Base-by-base conservation (phyloP, 73 alveolate species). In the Stentor roeselii region DNA sequence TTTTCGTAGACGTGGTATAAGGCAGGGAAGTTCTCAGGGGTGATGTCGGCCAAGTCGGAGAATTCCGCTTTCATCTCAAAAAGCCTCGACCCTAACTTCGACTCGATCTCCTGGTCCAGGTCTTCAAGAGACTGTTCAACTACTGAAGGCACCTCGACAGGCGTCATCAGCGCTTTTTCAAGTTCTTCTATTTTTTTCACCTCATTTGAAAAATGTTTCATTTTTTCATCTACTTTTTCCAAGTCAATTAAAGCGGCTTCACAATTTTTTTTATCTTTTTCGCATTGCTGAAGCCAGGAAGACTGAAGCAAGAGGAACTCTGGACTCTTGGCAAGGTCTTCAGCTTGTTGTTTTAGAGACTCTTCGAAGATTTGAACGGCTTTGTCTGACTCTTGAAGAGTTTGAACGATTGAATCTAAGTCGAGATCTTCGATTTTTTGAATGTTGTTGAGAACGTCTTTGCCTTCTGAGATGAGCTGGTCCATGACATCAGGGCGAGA, bases 41-140 rank as follows among this genome's bases (percentile, higher is more conserved):
- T 67, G 14, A 67, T 67, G 34, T 67, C 80, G 37, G 37, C 80
- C 80, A 67, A 21, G 34, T 67, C 80, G 34, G 41, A 21, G 34
- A 67, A 67, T 21, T 2, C 27, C 27, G 74, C 15, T 30, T n/a
- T 21, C 80, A 67, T 67, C 21, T 50, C 67, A 50, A 11, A 11
- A 50, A 11, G 6, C 30, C 6, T 11, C 21, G 67, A 50, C 21
- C 30, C 67, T 27, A 67, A 15, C 2, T 67, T 67, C 21, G 50
- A 15, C 34, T n/a, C 41, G 37, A 67, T 67, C 34, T 67, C 80
- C 37, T 67, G 80, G 2, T 67, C 80, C 14, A 67, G n/a, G 11
- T 67, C 80, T 67, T 67, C 80, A 30, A 67, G 2, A 11, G 50
- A 30, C 50, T 14, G 37, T 32, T 67, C 42, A 21, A 11, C 21